phyloP scores from a whole-genome alignment of 2,329 filamentous ascomycete genomes.

The Aureobasidium lini region DNA sequence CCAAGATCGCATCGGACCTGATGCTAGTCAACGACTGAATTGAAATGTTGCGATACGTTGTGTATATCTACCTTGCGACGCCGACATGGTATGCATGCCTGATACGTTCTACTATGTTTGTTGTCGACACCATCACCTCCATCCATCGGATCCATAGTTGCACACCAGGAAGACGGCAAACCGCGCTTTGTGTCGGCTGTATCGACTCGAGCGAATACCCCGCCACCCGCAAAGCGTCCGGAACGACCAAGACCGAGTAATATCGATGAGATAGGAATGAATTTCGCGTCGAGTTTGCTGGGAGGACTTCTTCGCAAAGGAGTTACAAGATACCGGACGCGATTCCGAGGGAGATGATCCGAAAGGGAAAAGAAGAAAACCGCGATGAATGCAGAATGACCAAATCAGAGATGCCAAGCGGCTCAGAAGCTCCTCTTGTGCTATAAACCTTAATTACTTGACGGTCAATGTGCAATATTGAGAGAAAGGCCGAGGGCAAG shows the following conservation, averaged over 20 bases:
- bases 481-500: background rate
- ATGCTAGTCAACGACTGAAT: conserved; percentile 28
- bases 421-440: background rate
- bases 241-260: background rate
- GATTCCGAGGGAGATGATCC: background rate
- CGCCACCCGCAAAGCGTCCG: background rate
- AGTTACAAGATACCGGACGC: background rate
- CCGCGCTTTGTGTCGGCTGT: conserved; percentile 12
- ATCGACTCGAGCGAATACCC: background rate
- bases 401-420: background rate
- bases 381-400: background rate
- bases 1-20: conserved; percentile 50
- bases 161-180: background rate
- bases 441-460: background rate
- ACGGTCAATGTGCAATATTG: background rate
- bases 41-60: background rate
- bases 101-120: conserved; percentile 24
- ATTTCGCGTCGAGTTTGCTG: background rate
- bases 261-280: background rate
- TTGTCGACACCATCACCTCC: background rate
- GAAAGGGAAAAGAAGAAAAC: background rate
- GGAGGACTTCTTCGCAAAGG: too few relatives aligned
- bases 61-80: conserved; percentile 38
- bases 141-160: background rate
- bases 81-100: conserved; percentile 48